Evolutionary conservation across 768 basidiomycete genomes (phyloP), one percentile per base, ranked within the genome.

Genomic region (Myochromella boudieri): DNA sequence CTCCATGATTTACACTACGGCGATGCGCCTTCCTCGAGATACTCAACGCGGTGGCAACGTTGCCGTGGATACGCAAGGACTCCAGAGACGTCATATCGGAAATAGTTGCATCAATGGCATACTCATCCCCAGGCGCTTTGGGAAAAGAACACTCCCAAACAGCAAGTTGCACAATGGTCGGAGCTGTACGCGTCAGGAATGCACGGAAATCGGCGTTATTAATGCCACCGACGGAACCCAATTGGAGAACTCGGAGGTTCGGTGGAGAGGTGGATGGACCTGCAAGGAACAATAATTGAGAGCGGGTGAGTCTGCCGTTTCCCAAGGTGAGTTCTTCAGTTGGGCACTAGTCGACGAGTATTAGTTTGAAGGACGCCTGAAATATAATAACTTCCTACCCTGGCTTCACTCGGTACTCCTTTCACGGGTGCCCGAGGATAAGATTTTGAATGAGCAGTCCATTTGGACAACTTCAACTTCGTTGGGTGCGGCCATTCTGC

Each of bases 41-140:
- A 0, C 26, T 34, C 22, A 44, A 45, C 20, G 43, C 38, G 18
- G 33, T 49, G 10, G 28, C 20, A 9, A 48, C 22, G 11, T 53
- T 40, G 4, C 52, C 47, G 14, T 42, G 34, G 1, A 49, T 17
- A 20, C 9, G 1, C 6, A 48, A 39, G 17, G 8, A n/a, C 28
- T 48, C 44, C 5, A 55, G 45, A 3, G 40, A 49, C 4, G 29
- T 36, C 24, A 52, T 37, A 14, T 17, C 18, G 3, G 50, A 41
- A 40, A 55, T 52, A 2, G 48, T 39, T 14, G 37, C 44, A 27
- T 55, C 54, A 1, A 55, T 24, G 9, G 54, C 54, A 22, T 55
- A 49, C 24, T 55, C 54, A 10, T 55, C 44, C 0, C 32, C 26
- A n/a, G 31, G 38, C 1, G 18, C 18, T 15, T 47, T 49, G n/a